These are phyloP conservation scores for Tylopilus vinaceipallidus DNA, from an alignment of 768 basidiomycete genomes.

Conservation along the genomic window DNA sequence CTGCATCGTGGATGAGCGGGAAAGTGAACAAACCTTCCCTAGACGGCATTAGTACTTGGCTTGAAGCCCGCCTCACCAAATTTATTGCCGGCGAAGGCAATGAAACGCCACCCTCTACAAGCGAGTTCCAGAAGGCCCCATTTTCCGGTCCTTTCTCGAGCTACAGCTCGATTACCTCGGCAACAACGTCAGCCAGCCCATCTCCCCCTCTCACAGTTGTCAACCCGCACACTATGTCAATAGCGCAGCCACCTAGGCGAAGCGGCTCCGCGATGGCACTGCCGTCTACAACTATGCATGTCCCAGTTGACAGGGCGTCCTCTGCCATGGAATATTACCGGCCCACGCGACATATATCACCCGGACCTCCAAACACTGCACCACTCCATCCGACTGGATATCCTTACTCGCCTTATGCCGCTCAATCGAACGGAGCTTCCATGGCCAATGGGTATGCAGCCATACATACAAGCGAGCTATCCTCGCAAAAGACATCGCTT, in stretches of 20 bases:
- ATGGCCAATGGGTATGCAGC: conserved; percentile 39
- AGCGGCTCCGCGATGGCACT: conserved; percentile 70
- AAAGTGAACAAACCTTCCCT: conserved; percentile 89
- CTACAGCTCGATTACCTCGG: conserved; percentile 88
- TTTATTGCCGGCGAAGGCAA: conserved; percentile 93
- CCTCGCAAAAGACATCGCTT: conserved; percentile 28
- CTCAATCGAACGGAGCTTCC: conserved; percentile 22
- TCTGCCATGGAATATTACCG: conserved; percentile 77
- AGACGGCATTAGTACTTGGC: conserved; percentile 87
- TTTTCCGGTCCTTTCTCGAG: conserved; percentile 85
- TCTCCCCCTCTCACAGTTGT: conserved; percentile 66
- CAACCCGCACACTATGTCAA: conserved; percentile 35
- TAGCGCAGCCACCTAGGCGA: conserved; percentile 48
- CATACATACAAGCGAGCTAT: conserved; percentile 33
- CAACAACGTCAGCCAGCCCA: conserved; percentile 68
- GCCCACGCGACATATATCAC: conserved; percentile 46
- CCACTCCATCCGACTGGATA: conserved; percentile 44
- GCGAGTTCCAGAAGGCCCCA: conserved; percentile 34
- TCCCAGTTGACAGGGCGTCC: conserved; percentile 66
- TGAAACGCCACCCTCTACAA: conserved; percentile 37
- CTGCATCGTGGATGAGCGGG: conserved; percentile 81
- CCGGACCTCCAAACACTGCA: conserved; percentile 52
- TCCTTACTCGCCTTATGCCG: conserved; percentile 29
- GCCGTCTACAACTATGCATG: conserved; percentile 45
- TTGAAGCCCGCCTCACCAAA: conserved; percentile 89